phyloP scores from a whole-genome alignment of 2,329 filamentous ascomycete genomes.

The Fusarium sp. region DNA sequence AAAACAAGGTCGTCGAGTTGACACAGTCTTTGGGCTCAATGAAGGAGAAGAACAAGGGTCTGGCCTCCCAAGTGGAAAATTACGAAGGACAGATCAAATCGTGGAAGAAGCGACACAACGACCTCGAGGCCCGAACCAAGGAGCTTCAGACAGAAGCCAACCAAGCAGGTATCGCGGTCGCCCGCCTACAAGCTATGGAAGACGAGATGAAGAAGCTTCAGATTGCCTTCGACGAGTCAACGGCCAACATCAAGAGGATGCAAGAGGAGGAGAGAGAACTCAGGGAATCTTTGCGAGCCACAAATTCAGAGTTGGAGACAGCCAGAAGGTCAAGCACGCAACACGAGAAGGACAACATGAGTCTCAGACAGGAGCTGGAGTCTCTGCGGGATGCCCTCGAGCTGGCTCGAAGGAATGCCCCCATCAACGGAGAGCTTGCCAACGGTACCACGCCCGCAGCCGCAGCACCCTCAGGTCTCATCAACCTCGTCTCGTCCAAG shows the following conservation, averaged over 20 bases:
- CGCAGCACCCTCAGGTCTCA: slow-evolving; percentile 77
- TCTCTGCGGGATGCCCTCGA: slow-evolving; percentile 95
- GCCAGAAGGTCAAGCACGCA: slow-evolving; percentile 79
- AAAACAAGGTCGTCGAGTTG: slow-evolving; percentile 99
- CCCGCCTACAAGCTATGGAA: slow-evolving; percentile 90
- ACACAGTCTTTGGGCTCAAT: slow-evolving; percentile 92
- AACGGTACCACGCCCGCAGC: slow-evolving; percentile 56
- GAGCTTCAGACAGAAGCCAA: slow-evolving; percentile 97
- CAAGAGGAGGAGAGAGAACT: slow-evolving; percentile 93
- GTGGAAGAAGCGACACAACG: slow-evolving; percentile 92
- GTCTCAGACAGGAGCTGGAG: slow-evolving; percentile 85
- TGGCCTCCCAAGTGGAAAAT: slow-evolving; percentile 89
- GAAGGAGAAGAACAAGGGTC: slow-evolving; percentile 92
- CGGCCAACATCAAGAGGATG: slow-evolving; percentile 88
- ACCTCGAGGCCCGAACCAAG: slow-evolving; percentile 88
- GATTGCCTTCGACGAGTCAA: slow-evolving; percentile 88
- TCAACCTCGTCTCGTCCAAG: slow-evolving; percentile 97
- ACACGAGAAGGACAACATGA: slow-evolving; percentile 86
- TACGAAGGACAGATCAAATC: slow-evolving; percentile 97
- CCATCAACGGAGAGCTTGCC: slow-evolving; percentile 72
- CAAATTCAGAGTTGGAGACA: slow-evolving; percentile 83
- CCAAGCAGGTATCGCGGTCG: slow-evolving; percentile 94
- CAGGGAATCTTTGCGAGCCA: slow-evolving; percentile 81
- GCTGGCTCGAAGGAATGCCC: slow-evolving; percentile 80
- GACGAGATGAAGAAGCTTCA: slow-evolving; percentile 95